Conservation (phyloP, 108 stramenopile genomes). For the Cyclotella baltica region DNA sequence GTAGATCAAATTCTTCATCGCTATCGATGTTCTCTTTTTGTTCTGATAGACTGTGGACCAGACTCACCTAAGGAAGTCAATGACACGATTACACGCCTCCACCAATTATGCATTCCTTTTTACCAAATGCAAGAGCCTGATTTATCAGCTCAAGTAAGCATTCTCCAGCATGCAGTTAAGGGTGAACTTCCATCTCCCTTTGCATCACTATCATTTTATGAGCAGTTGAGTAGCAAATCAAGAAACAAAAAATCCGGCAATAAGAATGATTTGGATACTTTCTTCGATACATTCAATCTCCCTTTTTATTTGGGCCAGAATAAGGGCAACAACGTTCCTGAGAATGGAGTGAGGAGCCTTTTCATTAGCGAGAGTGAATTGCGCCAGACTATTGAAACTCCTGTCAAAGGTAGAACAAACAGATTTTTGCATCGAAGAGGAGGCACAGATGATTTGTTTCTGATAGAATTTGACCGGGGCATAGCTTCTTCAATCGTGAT, state of each 20-base stretch:
- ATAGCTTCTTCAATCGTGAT: not conserved
- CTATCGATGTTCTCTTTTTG: not conserved
- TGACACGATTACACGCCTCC: not conserved
- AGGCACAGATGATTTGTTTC: not conserved
- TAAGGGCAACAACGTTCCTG: not conserved
- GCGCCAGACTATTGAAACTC: not conserved
- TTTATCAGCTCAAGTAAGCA: not conserved
- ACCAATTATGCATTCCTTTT: not conserved
- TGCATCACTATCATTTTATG: not conserved
- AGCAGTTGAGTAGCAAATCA: not conserved
- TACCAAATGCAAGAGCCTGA: slow-evolving; percentile 9
- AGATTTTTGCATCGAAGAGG: slow-evolving; percentile 2
- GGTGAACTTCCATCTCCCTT: not conserved
- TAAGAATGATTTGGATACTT: not conserved
- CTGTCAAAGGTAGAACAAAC: not conserved
- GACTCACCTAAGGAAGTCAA: not conserved
- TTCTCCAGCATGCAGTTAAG: not conserved
- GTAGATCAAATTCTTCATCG: not conserved
- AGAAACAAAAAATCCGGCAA: not conserved
- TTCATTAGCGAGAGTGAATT: slow-evolving; percentile 3
- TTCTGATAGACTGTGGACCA: slow-evolving; percentile 2
- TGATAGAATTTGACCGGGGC: slow-evolving; percentile 2
- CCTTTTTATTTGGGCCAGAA: slow-evolving; percentile 2
- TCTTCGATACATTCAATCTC: slow-evolving; percentile 9
- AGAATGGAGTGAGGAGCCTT: not conserved